These are phyloP conservation scores for Ceratobasidium theobromae DNA, from an alignment of 1,284 basidiomycete genomes.

Conservation along the genomic window DNA sequence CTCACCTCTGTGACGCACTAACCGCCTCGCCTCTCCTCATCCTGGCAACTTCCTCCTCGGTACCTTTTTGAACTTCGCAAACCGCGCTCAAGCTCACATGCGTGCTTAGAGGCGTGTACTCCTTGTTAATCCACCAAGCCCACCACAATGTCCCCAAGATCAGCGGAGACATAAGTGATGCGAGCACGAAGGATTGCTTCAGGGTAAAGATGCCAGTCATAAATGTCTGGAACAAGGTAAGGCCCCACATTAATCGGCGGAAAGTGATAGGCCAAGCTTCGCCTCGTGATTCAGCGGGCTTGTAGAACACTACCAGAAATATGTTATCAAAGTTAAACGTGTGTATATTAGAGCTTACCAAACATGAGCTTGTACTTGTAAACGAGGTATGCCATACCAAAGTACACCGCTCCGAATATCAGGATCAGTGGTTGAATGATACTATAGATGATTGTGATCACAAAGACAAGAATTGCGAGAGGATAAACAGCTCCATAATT, in stretches of 20 bases:
- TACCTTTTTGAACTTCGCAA: slow-evolving; percentile 83
- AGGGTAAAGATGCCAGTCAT: slow-evolving; percentile 94
- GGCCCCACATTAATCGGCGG: slow-evolving; percentile 81
- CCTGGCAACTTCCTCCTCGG: slow-evolving; percentile 71
- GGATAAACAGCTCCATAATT: slow-evolving; percentile 94
- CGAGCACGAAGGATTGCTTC: slow-evolving; percentile 71
- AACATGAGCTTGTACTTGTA: slow-evolving; percentile 98
- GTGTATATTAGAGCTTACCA: slow-evolving; percentile 54
- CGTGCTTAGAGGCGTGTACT: slow-evolving; percentile 75
- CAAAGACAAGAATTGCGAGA: slow-evolving; percentile 93
- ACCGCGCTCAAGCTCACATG: slow-evolving; percentile 84
- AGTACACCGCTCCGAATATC: slow-evolving; percentile 93
- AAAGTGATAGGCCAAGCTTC: slow-evolving; percentile 95
- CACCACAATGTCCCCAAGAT: slow-evolving; percentile 75
- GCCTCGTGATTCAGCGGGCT: slow-evolving; percentile 89
- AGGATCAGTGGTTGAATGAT: slow-evolving; percentile 94
- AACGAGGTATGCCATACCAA: slow-evolving; percentile 88
- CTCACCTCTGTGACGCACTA: slow-evolving; percentile 78
- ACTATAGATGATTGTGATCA: slow-evolving; percentile 91
- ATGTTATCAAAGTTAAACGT: not conserved
- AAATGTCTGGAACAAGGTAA: slow-evolving; percentile 84
- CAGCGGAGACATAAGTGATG: slow-evolving; percentile 78
- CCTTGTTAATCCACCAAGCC: slow-evolving; percentile 72
- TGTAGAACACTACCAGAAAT: slow-evolving; percentile 72
- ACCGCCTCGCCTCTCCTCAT: slow-evolving; percentile 78